Evolutionary conservation across 169 alveolate species (phyloP), one percentile per base, ranked within the genome.

Genomic region (Plasmodium vivax): DNA sequence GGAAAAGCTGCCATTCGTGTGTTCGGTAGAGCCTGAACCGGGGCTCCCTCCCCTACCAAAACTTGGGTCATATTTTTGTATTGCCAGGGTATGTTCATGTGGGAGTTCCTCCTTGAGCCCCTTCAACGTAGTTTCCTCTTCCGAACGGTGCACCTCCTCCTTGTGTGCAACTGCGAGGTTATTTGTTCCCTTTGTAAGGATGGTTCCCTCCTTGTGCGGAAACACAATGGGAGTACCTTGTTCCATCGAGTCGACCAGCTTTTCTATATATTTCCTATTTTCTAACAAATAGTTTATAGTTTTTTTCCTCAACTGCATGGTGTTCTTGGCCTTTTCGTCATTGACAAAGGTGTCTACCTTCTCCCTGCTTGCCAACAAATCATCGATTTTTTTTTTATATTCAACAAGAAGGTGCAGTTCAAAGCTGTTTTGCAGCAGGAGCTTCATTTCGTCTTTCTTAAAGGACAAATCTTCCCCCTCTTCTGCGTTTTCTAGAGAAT

Each of bases 361-460:
- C 27, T 92, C 95, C 75, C 83, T 92, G 58, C 81, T 45, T 45
- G 72, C 19, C 27, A 92, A 38, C 8, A 92, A 92, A 82, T 92
- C 95, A 32, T 92, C 92, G 16, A 92, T 73, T 83, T 92, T 81
- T n/a, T 92, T 92, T 83, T 81, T 92, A 83, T 92, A 92, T 6
- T 92, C 84, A 54, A 83, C 45, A 71, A 92, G 62, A 82, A 92
- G 58, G 51, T 79, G 94, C 7, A 80, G 56, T 27, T 90, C 94
- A 79, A 41, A 90, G 72, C 90, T 79, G 82, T 90, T 80, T 90
- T 79, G 47, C 38, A 90, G 27, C 30, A 90, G 34, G 30, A 27
- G 4, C 32, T 90, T 79, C 43, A 77, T 36, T 27, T 79, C 51
- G n/a, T 79, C 83, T 38, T 79, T 56, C 68, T 79, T 77, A 23